A percentile compares a stretch with the other conserved stretches of the same genome.
Conservation (phyloP, 2,329 filamentous ascomycete genomes). For the Sclerotinia trifoliorum region DNA sequence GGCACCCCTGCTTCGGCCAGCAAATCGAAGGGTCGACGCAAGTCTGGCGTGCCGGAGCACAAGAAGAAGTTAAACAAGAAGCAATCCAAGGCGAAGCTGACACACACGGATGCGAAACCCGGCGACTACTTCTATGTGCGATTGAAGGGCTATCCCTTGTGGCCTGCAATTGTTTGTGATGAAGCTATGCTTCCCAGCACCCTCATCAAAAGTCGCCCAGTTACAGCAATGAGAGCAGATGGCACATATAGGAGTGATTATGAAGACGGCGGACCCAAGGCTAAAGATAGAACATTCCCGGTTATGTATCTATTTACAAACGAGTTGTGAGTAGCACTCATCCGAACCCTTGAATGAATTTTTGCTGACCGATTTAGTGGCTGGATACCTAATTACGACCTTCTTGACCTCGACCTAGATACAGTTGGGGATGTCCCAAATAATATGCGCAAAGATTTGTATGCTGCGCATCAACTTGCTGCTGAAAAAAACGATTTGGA, state of each 20-base stretch:
- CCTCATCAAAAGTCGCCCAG: slow-evolving; percentile 75
- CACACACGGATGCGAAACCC: slow-evolving; percentile 76
- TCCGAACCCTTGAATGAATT: slow-evolving; percentile 22
- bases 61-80: slow-evolving; percentile 85
- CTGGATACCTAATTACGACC: slow-evolving; percentile 84
- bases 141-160: slow-evolving; percentile 90
- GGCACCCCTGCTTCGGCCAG: slow-evolving; percentile 45
- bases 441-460: slow-evolving; percentile 78
- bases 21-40: slow-evolving; percentile 61
- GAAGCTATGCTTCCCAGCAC: slow-evolving; percentile 87
- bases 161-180: slow-evolving; percentile 92
- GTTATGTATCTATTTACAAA: slow-evolving; percentile 95
- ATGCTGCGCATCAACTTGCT: slow-evolving; percentile 77
- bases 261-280: slow-evolving; percentile 82
- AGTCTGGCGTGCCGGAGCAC: slow-evolving; percentile 68
- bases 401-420: slow-evolving; percentile 73
- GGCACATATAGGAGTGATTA: slow-evolving; percentile 87
- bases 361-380: slow-evolving; percentile 55
- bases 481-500: slow-evolving; percentile 73
- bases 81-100: slow-evolving; percentile 70
- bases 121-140: slow-evolving; percentile 91
- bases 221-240: slow-evolving; percentile 77
- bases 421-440: slow-evolving; percentile 65
- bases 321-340: slow-evolving; percentile 78
- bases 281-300: slow-evolving; percentile 80